A percentile compares a stretch with the other conserved stretches of the same genome.
Evolutionary conservation across 176 grass and related monocot genomes (phyloP).

Genomic region (Paspalum notatum): DNA sequence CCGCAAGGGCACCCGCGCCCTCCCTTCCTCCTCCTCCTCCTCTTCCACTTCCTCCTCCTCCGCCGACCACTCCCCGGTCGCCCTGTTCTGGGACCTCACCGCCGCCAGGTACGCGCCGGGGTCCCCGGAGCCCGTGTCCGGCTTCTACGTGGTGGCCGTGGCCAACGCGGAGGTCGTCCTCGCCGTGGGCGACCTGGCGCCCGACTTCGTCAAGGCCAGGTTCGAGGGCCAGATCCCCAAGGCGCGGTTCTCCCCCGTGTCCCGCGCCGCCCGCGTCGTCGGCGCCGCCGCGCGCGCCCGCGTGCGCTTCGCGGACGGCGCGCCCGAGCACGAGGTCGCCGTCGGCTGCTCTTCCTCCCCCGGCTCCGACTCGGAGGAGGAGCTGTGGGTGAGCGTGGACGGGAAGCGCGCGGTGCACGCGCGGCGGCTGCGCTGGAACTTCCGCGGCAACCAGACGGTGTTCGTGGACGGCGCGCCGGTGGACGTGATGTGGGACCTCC

Average conservation of each 20-base stretch:
- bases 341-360: constrained; percentile 49
- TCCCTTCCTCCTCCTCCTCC: neutral
- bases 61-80: constrained; percentile 18
- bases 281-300: constrained; percentile 38
- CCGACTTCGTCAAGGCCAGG: constrained; percentile 59
- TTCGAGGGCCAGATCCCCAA: constrained; percentile 60
- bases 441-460: constrained; percentile 89
- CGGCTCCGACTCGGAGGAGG: constrained; percentile 1
- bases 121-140: constrained; percentile 60
- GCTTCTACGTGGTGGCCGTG: constrained; percentile 74
- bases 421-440: constrained; percentile 67
- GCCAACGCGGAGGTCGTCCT: constrained; percentile 69
- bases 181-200: constrained; percentile 65
- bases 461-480: constrained; percentile 88
- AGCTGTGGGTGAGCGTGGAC: constrained; percentile 75
- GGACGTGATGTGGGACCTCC: constrained; percentile 94
- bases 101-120: constrained; percentile 44
- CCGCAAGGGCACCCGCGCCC: constrained; percentile 53
- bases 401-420: constrained; percentile 73
- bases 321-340: constrained; percentile 75
- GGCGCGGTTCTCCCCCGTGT: constrained; percentile 42
- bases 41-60: neutral
- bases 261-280: constrained; percentile 68
- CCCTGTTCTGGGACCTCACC: constrained; percentile 83
- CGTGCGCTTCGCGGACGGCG: constrained; percentile 64